Base-by-base conservation (phyloP, 108 stramenopile genomes). In the Mayamaea pseudoterrestris region DNA sequence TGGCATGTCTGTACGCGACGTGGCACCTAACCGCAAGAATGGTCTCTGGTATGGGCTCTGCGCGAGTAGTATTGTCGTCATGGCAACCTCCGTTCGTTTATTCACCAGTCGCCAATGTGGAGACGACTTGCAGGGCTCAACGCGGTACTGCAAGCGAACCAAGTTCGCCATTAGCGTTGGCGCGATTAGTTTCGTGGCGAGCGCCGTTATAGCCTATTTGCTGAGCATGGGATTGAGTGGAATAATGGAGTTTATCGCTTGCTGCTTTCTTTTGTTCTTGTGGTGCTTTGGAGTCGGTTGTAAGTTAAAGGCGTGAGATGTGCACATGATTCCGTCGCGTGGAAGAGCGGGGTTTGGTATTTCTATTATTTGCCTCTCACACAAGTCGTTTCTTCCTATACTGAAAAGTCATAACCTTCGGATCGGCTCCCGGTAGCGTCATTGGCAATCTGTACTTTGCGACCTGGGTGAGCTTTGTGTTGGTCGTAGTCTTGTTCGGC, bases 371-470 rank as follows among this genome's bases (percentile, higher is more conserved):
- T n/a, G n/a, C n/a, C n/a, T n/a, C n/a, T n/a, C n/a, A n/a, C n/a
- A n/a, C n/a, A n/a, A n/a, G n/a, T n/a, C n/a, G n/a, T n/a, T n/a
- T n/a, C n/a, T n/a, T n/a, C n/a, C n/a, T n/a, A n/a, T n/a, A n/a
- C n/a, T n/a, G n/a, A n/a, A n/a, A n/a, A n/a, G n/a, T n/a, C 25
- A 50, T 66, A 40, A 73, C 65, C 40, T 63, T 61, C 55, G 60
- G 51, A 28, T 23, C 12, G 11, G 22, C 50, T 14, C 71, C 71
- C 18, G 71, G 51, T 22, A 45, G 34, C 16, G 47, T 27, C 2
- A 46, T 66, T 32, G 60, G 65, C 16, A 73, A 73, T 34, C 35
- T 73, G 1, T 73, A 60, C 61, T 73, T 73, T 62, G 20, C 61
- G 3, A 58, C 71, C 12, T 73, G 71, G 71, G 50, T 48, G 31